Base-by-base conservation (phyloP, 78 protist species). In the Cavenderia fasciculata region DNA sequence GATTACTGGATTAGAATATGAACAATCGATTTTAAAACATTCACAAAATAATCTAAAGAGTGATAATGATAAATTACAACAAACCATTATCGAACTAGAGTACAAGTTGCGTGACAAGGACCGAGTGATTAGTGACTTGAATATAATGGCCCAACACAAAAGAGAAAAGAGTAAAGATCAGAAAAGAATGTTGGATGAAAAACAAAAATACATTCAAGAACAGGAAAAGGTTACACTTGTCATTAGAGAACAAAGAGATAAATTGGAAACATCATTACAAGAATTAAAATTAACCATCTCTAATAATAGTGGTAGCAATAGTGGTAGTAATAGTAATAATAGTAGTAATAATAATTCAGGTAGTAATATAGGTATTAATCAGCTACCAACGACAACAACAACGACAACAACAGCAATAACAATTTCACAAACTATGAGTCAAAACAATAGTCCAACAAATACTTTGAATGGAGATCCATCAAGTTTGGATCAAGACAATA, bases 231-330 rank as follows among this genome's bases (percentile, higher is more conserved):
- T 68, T 2, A 49, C 43, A 31, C 49, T 61, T 46, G 25, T 33
- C 14, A 25, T 62, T 23, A 76, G 52, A 62, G 73, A 76, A 63
- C 87, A 76, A 76, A 59, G 65, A 8, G 87, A 76, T n/a, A 61
- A 76, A 61, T 62, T 76, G 18, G 73, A 61, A 46, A 34, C 49
- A 18, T 74, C 59, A 62, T 12, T 70, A 51, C 61, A 49, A 18
- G 68, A 57, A 12, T 38, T 41, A n/a, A 74, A 54, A 56, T 40
- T n/a, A 51, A 41, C 2, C 23, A 34, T 33, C 2, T 34, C 2
- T 3, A 23, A 23, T 33, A 57, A 52, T 25, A 57, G 38, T 29
- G 12, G 11, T 6, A 59, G 5, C 12, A 29, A 29, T 59, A 11
- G n/a, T 59, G 68, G 33, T 31, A 4, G 33, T 29, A 4, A 19